These are phyloP conservation scores for Inonotus obliquus DNA, from an alignment of 1,284 basidiomycete genomes.

Conservation along the genomic window DNA sequence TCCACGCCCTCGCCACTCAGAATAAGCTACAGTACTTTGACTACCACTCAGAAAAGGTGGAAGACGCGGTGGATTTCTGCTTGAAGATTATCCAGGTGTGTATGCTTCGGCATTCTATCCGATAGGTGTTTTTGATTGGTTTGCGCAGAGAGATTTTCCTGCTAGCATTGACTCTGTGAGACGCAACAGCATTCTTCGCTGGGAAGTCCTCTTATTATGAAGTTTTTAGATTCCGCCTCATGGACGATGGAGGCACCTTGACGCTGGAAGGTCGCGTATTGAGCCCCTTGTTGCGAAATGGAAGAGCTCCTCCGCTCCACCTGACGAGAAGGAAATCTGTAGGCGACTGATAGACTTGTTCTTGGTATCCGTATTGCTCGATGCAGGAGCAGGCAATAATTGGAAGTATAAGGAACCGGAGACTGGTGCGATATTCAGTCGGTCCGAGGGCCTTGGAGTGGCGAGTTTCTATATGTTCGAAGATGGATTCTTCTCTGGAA, in stretches of 20 bases:
- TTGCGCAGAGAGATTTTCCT: constrained; percentile 76
- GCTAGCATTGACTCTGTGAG: constrained; percentile 59
- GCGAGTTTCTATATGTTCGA: constrained; percentile 90
- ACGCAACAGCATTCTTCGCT: constrained; percentile 7
- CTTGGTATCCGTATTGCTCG: constrained; percentile 88
- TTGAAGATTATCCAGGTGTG: constrained; percentile 72
- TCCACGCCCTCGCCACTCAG: constrained; percentile 71
- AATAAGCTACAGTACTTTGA: constrained; percentile 82
- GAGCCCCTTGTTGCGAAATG: constrained; percentile 53
- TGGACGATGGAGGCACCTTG: constrained; percentile 88
- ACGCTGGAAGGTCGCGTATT: constrained; percentile 61
- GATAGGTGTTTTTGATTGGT: constrained; percentile 1
- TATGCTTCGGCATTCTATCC: constrained; percentile 5
- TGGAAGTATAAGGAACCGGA: constrained; percentile 76
- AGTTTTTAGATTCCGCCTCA: constrained; percentile 80
- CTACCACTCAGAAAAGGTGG: constrained; percentile 75
- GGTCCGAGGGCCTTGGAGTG: constrained; percentile 91
- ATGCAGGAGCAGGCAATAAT: constrained; percentile 84
- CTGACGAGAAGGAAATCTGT: constrained; percentile 57
- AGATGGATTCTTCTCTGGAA: constrained; percentile 77
- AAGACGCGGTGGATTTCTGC: constrained; percentile 76
- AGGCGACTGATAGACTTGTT: constrained; percentile 85
- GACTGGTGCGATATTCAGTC: constrained; percentile 55
- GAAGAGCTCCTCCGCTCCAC: constrained; percentile 42
- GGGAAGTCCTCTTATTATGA: neutral